Percentiles rank a stretch among this genome's conserved stretches.
Conservation (phyloP, 2,329 filamentous ascomycete species). For the Intubia oerlemansii region DNA sequence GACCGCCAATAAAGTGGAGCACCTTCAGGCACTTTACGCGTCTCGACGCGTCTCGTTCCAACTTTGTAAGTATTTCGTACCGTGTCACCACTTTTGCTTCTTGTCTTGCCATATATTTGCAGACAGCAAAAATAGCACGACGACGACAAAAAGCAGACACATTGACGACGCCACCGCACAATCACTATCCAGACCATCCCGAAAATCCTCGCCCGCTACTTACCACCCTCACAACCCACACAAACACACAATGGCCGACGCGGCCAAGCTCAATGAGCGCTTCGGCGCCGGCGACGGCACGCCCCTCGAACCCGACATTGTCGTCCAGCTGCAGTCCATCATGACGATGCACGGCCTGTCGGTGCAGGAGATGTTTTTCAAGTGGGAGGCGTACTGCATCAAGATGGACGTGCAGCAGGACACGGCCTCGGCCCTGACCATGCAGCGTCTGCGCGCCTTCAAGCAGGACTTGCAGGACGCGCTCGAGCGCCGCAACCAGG, state of each 20-base stretch:
- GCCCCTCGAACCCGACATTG: conserved; percentile 54
- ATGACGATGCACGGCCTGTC: conserved; percentile 63
- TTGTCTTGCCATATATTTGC: no score
- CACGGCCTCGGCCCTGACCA: conserved; percentile 28
- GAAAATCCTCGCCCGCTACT: no score
- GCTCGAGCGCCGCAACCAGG: conserved; percentile 29
- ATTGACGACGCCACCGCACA: no score
- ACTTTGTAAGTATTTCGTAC: no score
- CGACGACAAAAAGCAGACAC: no score
- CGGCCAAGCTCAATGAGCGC: conserved; percentile 22
- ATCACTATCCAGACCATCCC: no score
- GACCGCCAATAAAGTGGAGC: no score
- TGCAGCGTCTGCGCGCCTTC: conserved; percentile 53
- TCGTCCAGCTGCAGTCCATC: conserved; percentile 67
- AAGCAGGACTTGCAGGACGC: conserved; percentile 75
- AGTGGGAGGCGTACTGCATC: conserved; percentile 96
- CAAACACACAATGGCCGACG: conserved; percentile 20
- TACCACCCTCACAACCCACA: no score
- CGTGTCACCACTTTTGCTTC: no score
- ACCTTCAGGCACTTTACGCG: no score
- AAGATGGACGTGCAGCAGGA: conserved; percentile 67
- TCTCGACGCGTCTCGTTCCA: no score
- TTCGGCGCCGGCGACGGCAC: conserved; percentile 32
- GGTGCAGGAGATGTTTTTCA: conserved; percentile 80
- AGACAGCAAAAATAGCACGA: no score